Evolutionary conservation across 139 green algal species (phyloP).

Genomic region (Chlamydomonas eustigma): DNA sequence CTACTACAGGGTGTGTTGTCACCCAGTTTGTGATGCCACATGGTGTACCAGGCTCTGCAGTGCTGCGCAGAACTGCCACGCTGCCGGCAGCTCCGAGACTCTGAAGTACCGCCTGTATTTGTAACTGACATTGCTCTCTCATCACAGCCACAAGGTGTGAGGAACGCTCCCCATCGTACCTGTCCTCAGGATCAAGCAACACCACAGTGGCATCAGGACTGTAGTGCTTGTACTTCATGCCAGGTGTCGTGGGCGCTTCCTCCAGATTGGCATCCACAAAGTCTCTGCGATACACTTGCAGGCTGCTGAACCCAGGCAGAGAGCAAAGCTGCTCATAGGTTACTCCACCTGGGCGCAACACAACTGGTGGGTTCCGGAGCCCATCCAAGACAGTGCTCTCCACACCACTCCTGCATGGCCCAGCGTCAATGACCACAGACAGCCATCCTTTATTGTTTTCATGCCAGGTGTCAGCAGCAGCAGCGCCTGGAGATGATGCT

Average conservation of each 20-base stretch:
- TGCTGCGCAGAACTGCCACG: background rate
- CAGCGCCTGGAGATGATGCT: background rate
- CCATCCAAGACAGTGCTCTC: conserved; percentile 50
- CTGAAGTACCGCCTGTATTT: background rate
- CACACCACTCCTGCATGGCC: conserved; percentile 39
- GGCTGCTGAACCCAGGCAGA: conserved; percentile 24
- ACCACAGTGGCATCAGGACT: conserved; percentile 38
- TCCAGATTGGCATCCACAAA: conserved; percentile 46
- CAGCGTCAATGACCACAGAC: conserved; percentile 3
- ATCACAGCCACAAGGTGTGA: background rate
- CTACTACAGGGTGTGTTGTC: no score
- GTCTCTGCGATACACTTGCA: conserved; percentile 40
- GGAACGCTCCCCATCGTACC: background rate
- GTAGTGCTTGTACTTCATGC: conserved; percentile 71
- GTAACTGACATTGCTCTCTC: background rate
- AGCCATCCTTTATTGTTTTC: background rate
- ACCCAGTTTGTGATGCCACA: background rate
- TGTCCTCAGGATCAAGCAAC: conserved; percentile 22
- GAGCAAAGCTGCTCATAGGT: conserved; percentile 37
- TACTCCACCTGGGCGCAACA: conserved; percentile 50
- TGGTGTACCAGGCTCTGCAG: background rate
- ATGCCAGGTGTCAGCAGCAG: no score
- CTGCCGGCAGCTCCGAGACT: background rate
- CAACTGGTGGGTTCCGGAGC: conserved; percentile 35
- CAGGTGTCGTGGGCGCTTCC: conserved; percentile 44